Base-by-base conservation (phyloP, 1,139 yeast genomes). In the Yamadazyma dendronema region DNA sequence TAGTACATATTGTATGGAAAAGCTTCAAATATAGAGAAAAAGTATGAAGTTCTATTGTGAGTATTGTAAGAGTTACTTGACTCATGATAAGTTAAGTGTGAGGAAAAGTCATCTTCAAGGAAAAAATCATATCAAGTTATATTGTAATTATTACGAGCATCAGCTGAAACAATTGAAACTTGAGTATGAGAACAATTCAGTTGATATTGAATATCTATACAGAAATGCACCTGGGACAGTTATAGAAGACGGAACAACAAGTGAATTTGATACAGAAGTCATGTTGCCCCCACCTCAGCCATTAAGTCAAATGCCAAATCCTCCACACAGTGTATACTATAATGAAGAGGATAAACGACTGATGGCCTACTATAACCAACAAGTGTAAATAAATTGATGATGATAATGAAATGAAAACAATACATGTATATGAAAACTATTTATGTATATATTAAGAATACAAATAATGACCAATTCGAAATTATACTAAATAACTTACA, bases 41-140 rank as follows among this genome's bases (percentile, higher is more conserved):
- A 10, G 7, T n/a, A 48, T 48, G 52, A 75, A 72, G 49, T 84
- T 82, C 59, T 85, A 83, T 61, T 89, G 97, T 62, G 95, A 85
- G 52, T 89, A 88, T 56, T 89, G 97, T 58, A 82, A 81, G 61
- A 79, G 90, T 17, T 84, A 84, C 52, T 68, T 89, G 42, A 89
- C 96, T 2, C 97, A 89, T 56, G 96, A 88, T 61, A 84, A 95
- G 22, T 70, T 81, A 56, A 84, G 95, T 62, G 97, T 89, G 37
- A 67, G 96, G 31, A 82, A 84, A 53, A 82, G 90, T 30, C 97
- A 90, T 60, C 63, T 86, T 35, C 67, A 76, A 34, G 97, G 97
- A 11, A 78, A 79, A 52, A 83, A 85, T 56, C 97, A 90, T 57
- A 70, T 86, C 35, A 74, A 77, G 48, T 72, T 77, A 41, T 87